Base-by-base conservation (phyloP, 768 basidiomycete genomes). In the Gymnopilus junonius region DNA sequence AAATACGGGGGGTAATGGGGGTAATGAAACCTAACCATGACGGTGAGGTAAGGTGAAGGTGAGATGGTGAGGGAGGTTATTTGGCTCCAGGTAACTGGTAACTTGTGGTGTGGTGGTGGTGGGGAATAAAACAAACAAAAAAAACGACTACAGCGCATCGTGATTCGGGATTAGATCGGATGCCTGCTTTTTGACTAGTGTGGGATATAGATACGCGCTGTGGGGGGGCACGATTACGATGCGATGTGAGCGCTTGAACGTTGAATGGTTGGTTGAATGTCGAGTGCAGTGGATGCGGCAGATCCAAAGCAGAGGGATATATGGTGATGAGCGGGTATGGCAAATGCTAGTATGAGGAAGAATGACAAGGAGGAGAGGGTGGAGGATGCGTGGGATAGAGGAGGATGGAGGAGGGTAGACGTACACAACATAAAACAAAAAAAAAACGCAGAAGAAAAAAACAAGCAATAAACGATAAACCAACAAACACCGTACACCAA, bases 301-400 rank as follows among this genome's bases (percentile, higher is more conserved):
- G 27, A 55, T 55, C 37, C 46, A 39, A 46, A 43, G 32, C 42
- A 42, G 31, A 17, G 42, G 34, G 48, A 39, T 27, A 50, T 48
- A 39, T 59, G 27, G 15, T 35, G 58, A 37, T n/a, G 39, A 27
- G n/a, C n/a, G 27, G 58, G 48, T 48, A 48, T 58, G 39, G 43
- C n/a, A 23, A n/a, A 40, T 25, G 39, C 21, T 43, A 20, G 20
- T 40, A 35, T 21, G 34, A n/a, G 45, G 21, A 46, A 8, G 27
- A 21, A 46, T 46, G 25, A 29, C n/a, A 31, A n/a, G 12, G 2
- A 25, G 27, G 23, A 14, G 6, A 29, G 15, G 40, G n/a, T 27
- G 29, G 3, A 29, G 32, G 20, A 35, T 37, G 58, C 27, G 23
- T 4, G 5, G 23, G 43, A 29, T 25, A 39, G 48, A 32, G 17